These are phyloP conservation scores for Fusarium azukiicola DNA, from an alignment of 2,329 filamentous ascomycete species.

Conservation along the genomic window DNA sequence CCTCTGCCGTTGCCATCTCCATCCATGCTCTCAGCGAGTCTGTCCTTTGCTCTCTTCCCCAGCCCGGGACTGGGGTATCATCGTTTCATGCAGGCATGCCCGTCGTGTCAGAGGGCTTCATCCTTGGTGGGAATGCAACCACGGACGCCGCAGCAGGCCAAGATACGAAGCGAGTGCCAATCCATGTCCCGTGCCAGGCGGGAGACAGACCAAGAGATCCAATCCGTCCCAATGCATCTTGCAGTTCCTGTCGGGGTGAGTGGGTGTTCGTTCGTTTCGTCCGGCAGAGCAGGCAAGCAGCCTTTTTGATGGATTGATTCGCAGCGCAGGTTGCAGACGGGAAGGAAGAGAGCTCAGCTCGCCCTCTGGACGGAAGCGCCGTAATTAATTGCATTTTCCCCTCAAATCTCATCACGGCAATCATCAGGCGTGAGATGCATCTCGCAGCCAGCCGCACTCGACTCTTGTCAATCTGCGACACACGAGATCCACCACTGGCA, in stretches of 20 bases:
- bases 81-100: constrained; percentile 28
- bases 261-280: constrained; percentile 5
- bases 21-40: background rate
- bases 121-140: constrained; percentile 16
- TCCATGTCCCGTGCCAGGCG: constrained; percentile 20
- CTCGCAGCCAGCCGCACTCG: constrained; percentile 27
- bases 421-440: constrained; percentile 9
- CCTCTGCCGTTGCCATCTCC: background rate
- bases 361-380: background rate
- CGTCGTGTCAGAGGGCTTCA: constrained; percentile 18
- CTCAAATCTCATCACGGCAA: constrained; percentile 21
- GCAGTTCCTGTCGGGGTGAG: constrained; percentile 4
- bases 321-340: constrained; percentile 3
- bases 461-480: constrained; percentile 30
- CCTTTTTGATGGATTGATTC: background rate
- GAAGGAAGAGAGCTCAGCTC: background rate
- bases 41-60: constrained; percentile 8
- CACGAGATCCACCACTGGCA: constrained; percentile 38
- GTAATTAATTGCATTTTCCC: constrained; percentile 12
- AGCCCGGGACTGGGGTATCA: constrained; percentile 16
- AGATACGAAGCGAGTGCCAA: constrained; percentile 21
- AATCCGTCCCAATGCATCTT: constrained; percentile 14
- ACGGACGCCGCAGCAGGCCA: background rate
- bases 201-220: constrained; percentile 17
- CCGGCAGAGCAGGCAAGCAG: background rate